Evolutionary conservation across 108 stramenopile genomes (phyloP), one percentile per base, ranked within the genome.

Genomic region (Bacterosira constricta): DNA sequence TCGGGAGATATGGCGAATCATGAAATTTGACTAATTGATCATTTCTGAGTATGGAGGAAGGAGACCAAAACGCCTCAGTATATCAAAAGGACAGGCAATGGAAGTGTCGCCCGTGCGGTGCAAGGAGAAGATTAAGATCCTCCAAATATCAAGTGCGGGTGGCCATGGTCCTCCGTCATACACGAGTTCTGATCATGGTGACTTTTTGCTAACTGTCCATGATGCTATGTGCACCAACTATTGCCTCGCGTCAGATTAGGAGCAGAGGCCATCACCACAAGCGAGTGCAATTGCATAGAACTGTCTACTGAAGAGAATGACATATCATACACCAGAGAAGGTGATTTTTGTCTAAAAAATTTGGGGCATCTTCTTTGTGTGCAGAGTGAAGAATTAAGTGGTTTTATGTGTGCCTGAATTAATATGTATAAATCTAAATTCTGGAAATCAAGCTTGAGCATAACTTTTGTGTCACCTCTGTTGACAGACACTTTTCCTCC

Each of bases 191-290:
- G 8, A 18, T 18, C 30, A 20, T 39, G 11, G 26, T 45, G 63
- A 15, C 42, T 45, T 37, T 53, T 52, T n/a, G 18, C 66, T 20
- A 42, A 35, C 11, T 29, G 53, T 56, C 41, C 66, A 68, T 15
- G 53, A 68, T 44, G 66, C 54, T 5, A 68, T 68, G 66, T 68
- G 66, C 32, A 26, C 23, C 15, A 52, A 31, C 6, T 46, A 69
- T 37, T 69, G 67, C 17, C 55, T 69, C 20, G 67, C 54, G 23
- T 69, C 67, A 4, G 67, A 69, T 57, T 69, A 7, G 37, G 67
- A 46, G 20, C 9, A 29, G 1, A 69, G 0, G 54, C 67, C 1
- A 18, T 69, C 26, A 13, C 25, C 18, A 8, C 12, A 21, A 57
- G 67, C 55, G 3, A 57, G 26, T 69, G 67, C 23, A 11, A 56